Evolutionary conservation across 257 asterid species (phyloP), one percentile per base, ranked within the genome.

Genomic region (Jacaranda copaia): DNA sequence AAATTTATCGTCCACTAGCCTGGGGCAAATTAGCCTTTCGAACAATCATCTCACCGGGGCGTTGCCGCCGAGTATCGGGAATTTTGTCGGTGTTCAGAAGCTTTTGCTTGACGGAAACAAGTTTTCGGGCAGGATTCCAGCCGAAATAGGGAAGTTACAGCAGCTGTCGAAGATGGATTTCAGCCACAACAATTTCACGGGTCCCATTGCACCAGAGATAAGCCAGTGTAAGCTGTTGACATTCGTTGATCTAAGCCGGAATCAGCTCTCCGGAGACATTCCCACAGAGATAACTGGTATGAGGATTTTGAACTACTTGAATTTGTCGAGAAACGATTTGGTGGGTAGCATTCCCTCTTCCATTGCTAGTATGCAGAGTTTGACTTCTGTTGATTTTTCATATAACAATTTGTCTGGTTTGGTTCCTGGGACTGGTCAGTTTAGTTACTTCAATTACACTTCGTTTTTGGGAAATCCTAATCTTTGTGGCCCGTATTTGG

Each of bases 311-410:
- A 94, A 94, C 86, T 92, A 92, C 81, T 82, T 94, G 87, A 94
- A 94, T 77, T 69, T 94, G 79, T 94, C 99, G 0, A 80, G 96
- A 56, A 94, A 92, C 69, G 88, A 89, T 79, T 85, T 94, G 60
- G 67, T 82, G 51, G 99, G 99, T 61, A 82, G 84, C 77, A 94
- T 94, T 70, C 99, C 99, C 2, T 78, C 91, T 53, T 83, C 97
- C 32, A 82, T 94, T 45, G 66, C 99, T 57, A 83, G 87, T 56
- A 94, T 94, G 97, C 97, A 94, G 85, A 92, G 99, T 58, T 82
- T 94, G 84, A 94, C 99, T 59, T 91, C 96, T 20, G 97, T 94
- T 38, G 99, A 94, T 89, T 94, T 94, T 81, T 94, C 99, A 1
- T 94, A 91, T 35, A 94, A 94, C 82, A 94, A 94, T 73, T 76